Percentiles rank a stretch among this genome's conserved stretches.
Evolutionary conservation across 2,329 filamentous ascomycete species (phyloP).

Genomic region (Nigrospora oryzae): DNA sequence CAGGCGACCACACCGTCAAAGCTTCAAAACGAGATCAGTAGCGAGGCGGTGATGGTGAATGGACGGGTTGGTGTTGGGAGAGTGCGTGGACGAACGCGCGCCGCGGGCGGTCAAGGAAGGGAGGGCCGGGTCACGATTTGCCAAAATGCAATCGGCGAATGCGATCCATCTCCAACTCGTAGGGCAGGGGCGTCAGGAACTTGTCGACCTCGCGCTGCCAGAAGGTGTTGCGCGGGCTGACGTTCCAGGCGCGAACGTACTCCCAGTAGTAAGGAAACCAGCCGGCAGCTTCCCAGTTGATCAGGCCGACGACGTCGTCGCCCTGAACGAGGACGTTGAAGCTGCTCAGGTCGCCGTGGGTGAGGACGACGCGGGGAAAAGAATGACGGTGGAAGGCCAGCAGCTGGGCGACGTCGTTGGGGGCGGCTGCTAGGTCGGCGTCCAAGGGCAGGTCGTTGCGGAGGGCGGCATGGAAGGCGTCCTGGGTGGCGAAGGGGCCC

Average conservation of each 20-base stretch:
- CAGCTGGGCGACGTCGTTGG: constrained; percentile 15
- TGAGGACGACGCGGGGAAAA: constrained; percentile 3
- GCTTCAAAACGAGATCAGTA: too few relatives aligned
- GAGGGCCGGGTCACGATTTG: too few relatives aligned
- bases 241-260: constrained; percentile 9
- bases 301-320: constrained; percentile 16
- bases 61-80: too few relatives aligned
- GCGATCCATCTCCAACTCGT: constrained; percentile 9
- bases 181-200: constrained; percentile 7
- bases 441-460: constrained; percentile 9
- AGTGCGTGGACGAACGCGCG: too few relatives aligned
- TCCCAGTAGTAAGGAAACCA: constrained; percentile 12
- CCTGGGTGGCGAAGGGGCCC: constrained; percentile 21
- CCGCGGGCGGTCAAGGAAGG: too few relatives aligned
- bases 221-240: constrained; percentile 6
- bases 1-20: too few relatives aligned
- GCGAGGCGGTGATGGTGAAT: too few relatives aligned
- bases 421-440: constrained; percentile 10
- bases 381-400: constrained; percentile 10
- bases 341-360: constrained; percentile 18
- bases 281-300: constrained; percentile 8
- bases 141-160: constrained; percentile 2
- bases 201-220: constrained; percentile 8
- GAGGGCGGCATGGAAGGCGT: constrained; percentile 23
- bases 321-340: constrained; percentile 17